phyloP scores from a whole-genome alignment of 345 rosid species.

The Lepidium africanum region DNA sequence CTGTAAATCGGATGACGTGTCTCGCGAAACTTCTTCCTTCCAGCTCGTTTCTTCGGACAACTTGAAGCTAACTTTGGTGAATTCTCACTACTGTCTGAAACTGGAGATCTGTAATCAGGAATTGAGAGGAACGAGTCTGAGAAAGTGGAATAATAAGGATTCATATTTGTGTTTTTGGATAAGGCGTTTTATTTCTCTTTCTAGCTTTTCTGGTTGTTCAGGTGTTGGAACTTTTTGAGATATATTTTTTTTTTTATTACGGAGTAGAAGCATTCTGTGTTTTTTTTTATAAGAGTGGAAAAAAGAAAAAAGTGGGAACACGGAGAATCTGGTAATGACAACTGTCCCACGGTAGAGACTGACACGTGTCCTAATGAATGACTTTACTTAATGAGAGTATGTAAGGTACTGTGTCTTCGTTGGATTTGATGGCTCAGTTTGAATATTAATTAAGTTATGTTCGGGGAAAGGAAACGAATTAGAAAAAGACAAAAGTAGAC shows the following conservation, averaged over 20 bases:
- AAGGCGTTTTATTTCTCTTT: conserved; percentile 24
- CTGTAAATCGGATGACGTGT: conserved; percentile 83
- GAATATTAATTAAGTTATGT: neutral
- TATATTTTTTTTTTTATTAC: neutral
- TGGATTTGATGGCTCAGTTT: neutral
- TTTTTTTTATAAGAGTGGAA: neutral
- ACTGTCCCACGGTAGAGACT: conserved; percentile 4
- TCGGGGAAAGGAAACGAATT: conserved; percentile 12
- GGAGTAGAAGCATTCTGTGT: neutral
- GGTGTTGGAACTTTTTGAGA: conserved; percentile 3
- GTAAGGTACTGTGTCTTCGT: neutral
- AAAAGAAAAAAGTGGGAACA: neutral
- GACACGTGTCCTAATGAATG: conserved; percentile 4
- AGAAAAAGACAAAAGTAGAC: conserved; percentile 3
- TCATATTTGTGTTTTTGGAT: conserved; percentile 13
- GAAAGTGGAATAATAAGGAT: conserved; percentile 8
- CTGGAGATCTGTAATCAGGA: conserved; percentile 27
- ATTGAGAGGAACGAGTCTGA: conserved; percentile 22
- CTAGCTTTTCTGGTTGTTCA: conserved; percentile 8
- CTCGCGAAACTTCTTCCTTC: conserved; percentile 83
- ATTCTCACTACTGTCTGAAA: conserved; percentile 44
- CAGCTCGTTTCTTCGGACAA: conserved; percentile 69
- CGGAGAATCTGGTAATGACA: conserved; percentile 14
- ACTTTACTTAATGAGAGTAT: conserved; percentile 3
- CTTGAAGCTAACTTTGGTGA: conserved; percentile 51